Base-by-base conservation (phyloP, 345 rosid species). In the Trapa bicornis region DNA sequence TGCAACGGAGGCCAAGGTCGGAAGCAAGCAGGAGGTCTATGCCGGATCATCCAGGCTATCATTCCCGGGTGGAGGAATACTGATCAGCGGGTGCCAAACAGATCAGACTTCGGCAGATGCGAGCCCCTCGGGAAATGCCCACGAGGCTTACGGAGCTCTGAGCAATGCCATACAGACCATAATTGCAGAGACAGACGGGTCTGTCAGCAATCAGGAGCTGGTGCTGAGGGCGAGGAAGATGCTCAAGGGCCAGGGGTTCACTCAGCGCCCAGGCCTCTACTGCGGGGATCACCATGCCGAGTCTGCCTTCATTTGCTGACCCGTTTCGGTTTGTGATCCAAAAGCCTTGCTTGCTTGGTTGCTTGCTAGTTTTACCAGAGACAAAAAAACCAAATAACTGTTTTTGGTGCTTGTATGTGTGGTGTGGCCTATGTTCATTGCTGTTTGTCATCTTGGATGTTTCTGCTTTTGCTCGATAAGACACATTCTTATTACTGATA, bases 51-150 rank as follows among this genome's bases (percentile, higher is more conserved):
- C 73, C 0, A 86, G 78, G 80, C 85, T 83, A 38, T 67, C 84
- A 10, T 82, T 94, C 48, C 86, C 99, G 0, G 91, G 83, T 62
- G 77, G 84, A 1, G 99, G 96, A 61, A 81, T 94, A 81, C 77
- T 94, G 73, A 80, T 94, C 63, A 94, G 99, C 1, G 98, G 98
- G 54, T 92, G 98, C 69, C 98, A 92, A 75, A 84, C 86, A 22
- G 79, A 89, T 78, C 98, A 94, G 80, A 88, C 96, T 58, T 94
- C 99, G 12, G 99, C 99, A 0, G 99, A 94, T 61, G 99, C 99
- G 7, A 86, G 85, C 71, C 99, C 99, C 36, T 72, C 82, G 0
- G 97, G 95, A 52, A 79, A 79, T 37, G 52, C 95, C 33, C 61
- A 67, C 2, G 84, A 79, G 73, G 89, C 99, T 57, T 91, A 91